Evolutionary conservation across 2,329 filamentous ascomycete species (phyloP).

Genomic region (Monosporascus sp.): DNA sequence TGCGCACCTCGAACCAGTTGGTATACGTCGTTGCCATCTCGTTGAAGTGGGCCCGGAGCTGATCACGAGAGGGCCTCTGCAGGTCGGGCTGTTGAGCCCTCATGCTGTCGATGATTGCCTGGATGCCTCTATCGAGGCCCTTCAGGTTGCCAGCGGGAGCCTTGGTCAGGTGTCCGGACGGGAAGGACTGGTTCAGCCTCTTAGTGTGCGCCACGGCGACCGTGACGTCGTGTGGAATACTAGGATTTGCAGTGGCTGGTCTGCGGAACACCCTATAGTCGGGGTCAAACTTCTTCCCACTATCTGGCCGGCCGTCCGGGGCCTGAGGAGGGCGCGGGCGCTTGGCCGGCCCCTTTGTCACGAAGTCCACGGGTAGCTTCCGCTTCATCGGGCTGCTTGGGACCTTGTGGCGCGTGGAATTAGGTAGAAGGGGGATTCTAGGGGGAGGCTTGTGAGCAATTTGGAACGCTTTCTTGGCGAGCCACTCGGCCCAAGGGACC

Average conservation of each 20-base stretch:
- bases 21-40: not conserved
- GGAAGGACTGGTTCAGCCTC: constrained; percentile 4
- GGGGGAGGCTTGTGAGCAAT: constrained; percentile 1
- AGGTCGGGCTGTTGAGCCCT: not conserved
- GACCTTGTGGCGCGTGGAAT: constrained; percentile 10
- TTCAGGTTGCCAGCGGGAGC: not conserved
- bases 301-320: not conserved
- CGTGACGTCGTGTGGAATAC: not conserved
- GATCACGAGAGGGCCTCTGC: not conserved
- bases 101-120: constrained; percentile 4
- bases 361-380: constrained; percentile 22
- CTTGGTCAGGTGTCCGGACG: constrained; percentile 2
- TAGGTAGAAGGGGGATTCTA: constrained; percentile 19
- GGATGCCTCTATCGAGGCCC: not conserved
- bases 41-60: not conserved
- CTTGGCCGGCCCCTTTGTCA: not conserved
- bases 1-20: not conserved
- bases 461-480: constrained; percentile 6
- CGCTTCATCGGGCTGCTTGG: constrained; percentile 25
- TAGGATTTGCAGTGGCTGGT: not conserved
- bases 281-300: not conserved
- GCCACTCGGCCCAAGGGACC: constrained; percentile 1
- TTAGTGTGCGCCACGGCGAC: not conserved
- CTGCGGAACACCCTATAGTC: not conserved
- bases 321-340: not conserved